A percentile compares a stretch with the other conserved stretches of the same genome.
Conservation (phyloP, 148 eudicot genomes). For the Selenicereus undatus region DNA sequence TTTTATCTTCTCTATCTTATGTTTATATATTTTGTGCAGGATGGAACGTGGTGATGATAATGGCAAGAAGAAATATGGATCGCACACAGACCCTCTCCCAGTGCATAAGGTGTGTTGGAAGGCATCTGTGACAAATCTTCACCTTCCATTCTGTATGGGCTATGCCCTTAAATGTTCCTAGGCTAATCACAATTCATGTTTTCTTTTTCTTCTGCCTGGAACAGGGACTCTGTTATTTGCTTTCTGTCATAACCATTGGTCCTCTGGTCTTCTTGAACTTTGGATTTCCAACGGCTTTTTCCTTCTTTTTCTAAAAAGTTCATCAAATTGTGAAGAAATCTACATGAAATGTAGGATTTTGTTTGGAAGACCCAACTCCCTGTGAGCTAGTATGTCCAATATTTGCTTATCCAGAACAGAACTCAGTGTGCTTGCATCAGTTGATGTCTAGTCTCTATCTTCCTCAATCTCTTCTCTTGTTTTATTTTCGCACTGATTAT, state of each 20-base stretch:
- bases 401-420: neutral
- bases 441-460: too few relatives aligned
- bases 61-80: constrained; percentile 4
- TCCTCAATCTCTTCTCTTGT: neutral
- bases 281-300: neutral
- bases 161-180: neutral
- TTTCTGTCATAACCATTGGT: neutral
- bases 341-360: too few relatives aligned
- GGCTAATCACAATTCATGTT: neutral
- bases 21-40: constrained; percentile 7
- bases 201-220: neutral
- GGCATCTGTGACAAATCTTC: neutral
- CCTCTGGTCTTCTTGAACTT: neutral
- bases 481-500: neutral
- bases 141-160: neutral
- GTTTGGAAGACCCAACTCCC: too few relatives aligned
- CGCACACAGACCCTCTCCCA: constrained; percentile 31
- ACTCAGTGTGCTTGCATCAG: neutral
- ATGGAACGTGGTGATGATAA: constrained; percentile 13
- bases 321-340: neutral
- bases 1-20: neutral
- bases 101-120: constrained; percentile 22
- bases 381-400: too few relatives aligned
- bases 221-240: neutral
- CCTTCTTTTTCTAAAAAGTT: neutral